Evolutionary conservation across 23 red algal genomes (phyloP).

Genomic region (Gracilaria domingensis): DNA sequence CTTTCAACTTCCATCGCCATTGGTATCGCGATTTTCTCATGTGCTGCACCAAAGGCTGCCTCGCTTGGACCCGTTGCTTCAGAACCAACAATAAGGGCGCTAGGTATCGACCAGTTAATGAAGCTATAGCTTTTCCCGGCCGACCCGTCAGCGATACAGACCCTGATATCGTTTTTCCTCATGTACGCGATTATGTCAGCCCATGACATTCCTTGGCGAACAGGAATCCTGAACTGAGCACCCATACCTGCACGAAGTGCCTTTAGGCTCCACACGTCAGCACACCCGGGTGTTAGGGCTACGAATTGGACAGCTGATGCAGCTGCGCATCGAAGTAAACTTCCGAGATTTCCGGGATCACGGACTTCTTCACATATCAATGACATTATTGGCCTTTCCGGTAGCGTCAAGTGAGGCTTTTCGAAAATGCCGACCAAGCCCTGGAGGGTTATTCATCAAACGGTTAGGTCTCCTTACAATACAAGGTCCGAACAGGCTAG

Average conservation of each 20-base stretch:
- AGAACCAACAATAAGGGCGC: constrained; percentile 78
- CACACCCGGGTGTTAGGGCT: constrained; percentile 71
- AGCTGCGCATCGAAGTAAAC: constrained; percentile 85
- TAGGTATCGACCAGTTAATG: constrained; percentile 47
- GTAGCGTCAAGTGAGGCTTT: constrained; percentile 40
- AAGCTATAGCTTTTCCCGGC: constrained; percentile 39
- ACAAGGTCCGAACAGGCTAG: background rate
- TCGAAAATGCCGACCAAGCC: constrained; percentile 81
- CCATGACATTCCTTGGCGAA: constrained; percentile 57
- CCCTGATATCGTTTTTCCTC: constrained; percentile 25
- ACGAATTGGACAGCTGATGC: constrained; percentile 74
- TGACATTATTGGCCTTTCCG: constrained; percentile 31
- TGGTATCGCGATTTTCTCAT: constrained; percentile 82
- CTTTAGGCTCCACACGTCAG: constrained; percentile 91
- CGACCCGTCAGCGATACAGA: constrained; percentile 64
- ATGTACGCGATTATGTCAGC: constrained; percentile 31
- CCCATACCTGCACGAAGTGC: constrained; percentile 97
- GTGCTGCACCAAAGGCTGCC: constrained; percentile 44
- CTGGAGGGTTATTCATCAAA: background rate
- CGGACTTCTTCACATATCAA: constrained; percentile 82
- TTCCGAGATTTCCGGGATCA: constrained; percentile 97
- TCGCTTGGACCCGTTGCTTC: constrained; percentile 86
- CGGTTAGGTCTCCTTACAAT: background rate
- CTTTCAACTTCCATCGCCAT: constrained; percentile 73
- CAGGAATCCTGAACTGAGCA: constrained; percentile 84